phyloP scores from a whole-genome alignment of 2,329 filamentous ascomycete species.

The Blastomyces parvus region DNA sequence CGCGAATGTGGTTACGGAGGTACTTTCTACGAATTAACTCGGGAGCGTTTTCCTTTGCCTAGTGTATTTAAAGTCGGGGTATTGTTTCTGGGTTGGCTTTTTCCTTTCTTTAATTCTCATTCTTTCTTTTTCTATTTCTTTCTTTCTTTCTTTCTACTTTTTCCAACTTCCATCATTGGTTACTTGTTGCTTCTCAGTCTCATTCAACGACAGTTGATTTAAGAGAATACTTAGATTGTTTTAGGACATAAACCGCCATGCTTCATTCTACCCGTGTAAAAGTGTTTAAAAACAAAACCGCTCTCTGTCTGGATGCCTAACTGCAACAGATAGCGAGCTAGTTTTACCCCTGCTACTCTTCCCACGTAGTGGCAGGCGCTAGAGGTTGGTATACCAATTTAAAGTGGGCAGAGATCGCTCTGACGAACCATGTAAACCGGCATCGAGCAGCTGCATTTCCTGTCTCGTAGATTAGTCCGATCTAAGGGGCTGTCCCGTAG shows the following conservation, averaged over 20 bases:
- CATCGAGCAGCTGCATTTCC: too few relatives aligned
- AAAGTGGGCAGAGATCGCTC: too few relatives aligned
- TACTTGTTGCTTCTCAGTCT: too few relatives aligned
- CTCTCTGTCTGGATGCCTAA: too few relatives aligned
- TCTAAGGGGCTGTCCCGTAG: too few relatives aligned
- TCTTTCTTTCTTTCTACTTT: not conserved
- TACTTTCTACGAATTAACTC: slow-evolving; percentile 29
- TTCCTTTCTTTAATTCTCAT: not conserved
- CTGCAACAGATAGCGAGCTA: not conserved
- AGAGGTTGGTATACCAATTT: too few relatives aligned
- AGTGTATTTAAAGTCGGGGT: not conserved
- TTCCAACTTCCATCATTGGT: not conserved
- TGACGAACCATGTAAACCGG: too few relatives aligned
- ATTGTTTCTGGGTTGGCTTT: not conserved
- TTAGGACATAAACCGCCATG: not conserved
- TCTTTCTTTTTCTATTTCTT: not conserved
- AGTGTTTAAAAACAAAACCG: too few relatives aligned
- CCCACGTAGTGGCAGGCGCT: not conserved
- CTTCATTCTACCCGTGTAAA: not conserved
- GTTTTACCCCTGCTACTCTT: not conserved
- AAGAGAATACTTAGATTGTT: not conserved
- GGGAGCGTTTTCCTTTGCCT: not conserved
- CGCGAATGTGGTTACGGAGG: slow-evolving; percentile 71
- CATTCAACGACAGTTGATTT: not conserved
- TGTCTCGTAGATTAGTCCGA: too few relatives aligned